Evolutionary conservation across 2,329 filamentous ascomycete species (phyloP).

Genomic region (Westerdykella sp.): DNA sequence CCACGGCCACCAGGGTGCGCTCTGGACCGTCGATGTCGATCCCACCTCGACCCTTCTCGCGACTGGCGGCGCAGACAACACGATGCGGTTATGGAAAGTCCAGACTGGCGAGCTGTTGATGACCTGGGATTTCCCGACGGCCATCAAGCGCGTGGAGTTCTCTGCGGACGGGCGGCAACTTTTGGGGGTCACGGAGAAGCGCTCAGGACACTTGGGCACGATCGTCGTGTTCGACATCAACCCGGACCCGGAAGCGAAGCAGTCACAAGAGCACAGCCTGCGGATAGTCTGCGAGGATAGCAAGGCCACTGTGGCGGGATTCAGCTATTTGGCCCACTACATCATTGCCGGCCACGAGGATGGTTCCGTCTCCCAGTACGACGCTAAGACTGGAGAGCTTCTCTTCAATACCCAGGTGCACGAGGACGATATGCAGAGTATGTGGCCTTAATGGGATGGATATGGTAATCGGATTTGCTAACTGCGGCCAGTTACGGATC

Average conservation of each 20-base stretch:
- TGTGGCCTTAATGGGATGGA: conserved; percentile 1
- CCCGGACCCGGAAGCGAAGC: conserved; percentile 73
- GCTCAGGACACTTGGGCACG: conserved; percentile 90
- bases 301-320: conserved; percentile 96
- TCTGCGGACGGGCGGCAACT: conserved; percentile 86
- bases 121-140: conserved; percentile 95
- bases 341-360: conserved; percentile 98
- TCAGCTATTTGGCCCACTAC: conserved; percentile 90
- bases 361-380: conserved; percentile 83
- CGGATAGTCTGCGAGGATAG: conserved; percentile 85
- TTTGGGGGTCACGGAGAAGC: conserved; percentile 95
- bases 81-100: conserved; percentile 93
- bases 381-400: conserved; percentile 84
- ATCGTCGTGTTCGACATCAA: conserved; percentile 90
- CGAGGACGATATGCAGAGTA: conserved; percentile 78
- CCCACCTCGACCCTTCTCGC: conserved; percentile 87
- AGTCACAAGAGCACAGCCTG: conserved; percentile 74
- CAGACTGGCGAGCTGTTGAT: conserved; percentile 89
- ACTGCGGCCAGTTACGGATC: conserved; percentile 76
- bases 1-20: conserved; percentile 91
- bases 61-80: conserved; percentile 96
- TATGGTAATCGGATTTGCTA: conserved; percentile 43
- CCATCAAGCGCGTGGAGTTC: conserved; percentile 97
- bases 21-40: conserved; percentile 98
- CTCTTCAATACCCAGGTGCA: conserved; percentile 69